Evolutionary conservation across 2,329 filamentous ascomycete genomes (phyloP).

Genomic region (Venturia effusa): DNA sequence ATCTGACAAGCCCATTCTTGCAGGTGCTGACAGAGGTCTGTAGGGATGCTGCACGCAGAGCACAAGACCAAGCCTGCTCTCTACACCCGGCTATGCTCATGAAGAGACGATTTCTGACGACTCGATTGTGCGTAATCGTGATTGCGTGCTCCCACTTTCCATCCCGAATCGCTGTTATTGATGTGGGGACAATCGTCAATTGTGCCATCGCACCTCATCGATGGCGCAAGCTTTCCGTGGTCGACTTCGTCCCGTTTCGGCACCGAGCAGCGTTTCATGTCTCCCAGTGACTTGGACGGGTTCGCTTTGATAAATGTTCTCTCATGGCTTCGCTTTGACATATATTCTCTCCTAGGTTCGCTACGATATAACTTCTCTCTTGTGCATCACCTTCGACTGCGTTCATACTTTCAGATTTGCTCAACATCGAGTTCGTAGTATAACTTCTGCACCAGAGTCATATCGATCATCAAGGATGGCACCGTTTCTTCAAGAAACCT

Average conservation of each 20-base stretch:
- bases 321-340: neutral
- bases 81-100: too few relatives aligned
- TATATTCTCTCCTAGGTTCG: neutral
- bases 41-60: neutral
- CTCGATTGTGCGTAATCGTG: neutral
- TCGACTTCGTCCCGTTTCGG: neutral
- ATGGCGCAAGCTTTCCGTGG: neutral
- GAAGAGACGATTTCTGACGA: neutral
- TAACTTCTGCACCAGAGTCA: too few relatives aligned
- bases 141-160: neutral
- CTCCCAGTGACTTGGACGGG: neutral
- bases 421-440: neutral
- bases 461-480: neutral
- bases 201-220: slow-evolving; percentile 5
- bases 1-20: neutral
- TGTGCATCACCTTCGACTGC: neutral
- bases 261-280: neutral
- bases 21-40: too few relatives aligned
- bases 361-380: too few relatives aligned
- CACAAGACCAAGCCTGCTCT: neutral
- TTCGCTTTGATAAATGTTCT: neutral
- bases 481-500: neutral
- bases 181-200: neutral
- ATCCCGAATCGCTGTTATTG: neutral
- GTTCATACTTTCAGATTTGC: neutral